Percentiles rank a stretch among this genome's conserved stretches.
These are phyloP conservation scores for Fusarium sp. DNA, from an alignment of 2,329 filamentous ascomycete species.

Conservation along the genomic window DNA sequence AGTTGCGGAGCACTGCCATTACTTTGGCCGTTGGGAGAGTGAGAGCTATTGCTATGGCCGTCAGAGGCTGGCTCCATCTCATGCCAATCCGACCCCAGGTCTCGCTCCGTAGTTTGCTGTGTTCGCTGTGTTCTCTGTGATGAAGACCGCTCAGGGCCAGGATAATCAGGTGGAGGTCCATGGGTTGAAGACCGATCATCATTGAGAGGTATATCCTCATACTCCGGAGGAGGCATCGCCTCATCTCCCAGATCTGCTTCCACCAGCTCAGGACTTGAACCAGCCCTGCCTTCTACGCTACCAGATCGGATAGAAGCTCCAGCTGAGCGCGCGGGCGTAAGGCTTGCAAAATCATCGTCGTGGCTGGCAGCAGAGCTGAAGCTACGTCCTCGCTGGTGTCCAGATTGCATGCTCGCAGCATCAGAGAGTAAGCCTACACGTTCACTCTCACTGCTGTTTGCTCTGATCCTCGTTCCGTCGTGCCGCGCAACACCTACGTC, in stretches of 20 bases:
- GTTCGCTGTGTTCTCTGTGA: slow-evolving; percentile 47
- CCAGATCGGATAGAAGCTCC: slow-evolving; percentile 60
- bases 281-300: slow-evolving; percentile 56
- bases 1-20: slow-evolving; percentile 61
- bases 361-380: slow-evolving; percentile 70
- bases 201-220: slow-evolving; percentile 63
- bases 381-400: slow-evolving; percentile 52
- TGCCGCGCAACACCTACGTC: slow-evolving; percentile 81
- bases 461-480: slow-evolving; percentile 81
- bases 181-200: slow-evolving; percentile 59
- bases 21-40: slow-evolving; percentile 46
- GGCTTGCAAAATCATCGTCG: slow-evolving; percentile 61
- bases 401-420: slow-evolving; percentile 72
- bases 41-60: slow-evolving; percentile 9
- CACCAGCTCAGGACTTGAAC: slow-evolving; percentile 66
- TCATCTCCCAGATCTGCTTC: slow-evolving; percentile 65
- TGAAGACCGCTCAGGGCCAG: slow-evolving; percentile 54
- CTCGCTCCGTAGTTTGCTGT: slow-evolving; percentile 35
- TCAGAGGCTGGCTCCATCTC: slow-evolving; percentile 14
- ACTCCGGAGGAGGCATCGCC: slow-evolving; percentile 67
- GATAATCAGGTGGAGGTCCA: slow-evolving; percentile 67
- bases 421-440: slow-evolving; percentile 78
- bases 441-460: slow-evolving; percentile 80
- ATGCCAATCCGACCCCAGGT: slow-evolving; percentile 27
- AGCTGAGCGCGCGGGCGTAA: slow-evolving; percentile 55